A percentile compares a stretch with the other conserved stretches of the same genome.
Evolutionary conservation across 768 basidiomycete species (phyloP).

Genomic region (Calocybe gangraenosa): DNA sequence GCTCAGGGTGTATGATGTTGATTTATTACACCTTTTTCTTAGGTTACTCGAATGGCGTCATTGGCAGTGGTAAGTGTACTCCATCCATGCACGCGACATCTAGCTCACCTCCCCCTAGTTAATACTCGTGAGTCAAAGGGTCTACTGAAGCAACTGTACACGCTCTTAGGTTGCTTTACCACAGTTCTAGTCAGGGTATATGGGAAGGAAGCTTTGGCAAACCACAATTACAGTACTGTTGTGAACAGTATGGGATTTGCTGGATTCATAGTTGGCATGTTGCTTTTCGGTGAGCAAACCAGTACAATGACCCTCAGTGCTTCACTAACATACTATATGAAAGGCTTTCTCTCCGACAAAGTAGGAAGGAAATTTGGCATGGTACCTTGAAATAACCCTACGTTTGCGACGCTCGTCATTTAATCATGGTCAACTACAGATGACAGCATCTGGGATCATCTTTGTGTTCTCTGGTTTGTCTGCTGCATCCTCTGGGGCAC

Average conservation of each 20-base stretch:
- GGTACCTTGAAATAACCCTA: conserved; percentile 36
- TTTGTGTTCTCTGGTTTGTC: conserved; percentile 80
- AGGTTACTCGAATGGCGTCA: conserved; percentile 83
- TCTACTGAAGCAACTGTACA: background rate
- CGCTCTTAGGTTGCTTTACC: background rate
- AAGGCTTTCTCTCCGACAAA: conserved; percentile 74
- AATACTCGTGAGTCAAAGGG: conserved; percentile 50
- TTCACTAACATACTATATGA: background rate
- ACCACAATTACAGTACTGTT: conserved; percentile 56
- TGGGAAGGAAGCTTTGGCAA: conserved; percentile 43
- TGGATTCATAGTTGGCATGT: conserved; percentile 82
- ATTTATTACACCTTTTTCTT: conserved; percentile 1
- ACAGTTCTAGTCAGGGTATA: conserved; percentile 71
- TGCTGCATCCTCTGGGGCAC: conserved; percentile 75
- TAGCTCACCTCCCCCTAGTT: conserved; percentile 34
- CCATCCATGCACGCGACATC: background rate
- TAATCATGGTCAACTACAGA: conserved; percentile 33
- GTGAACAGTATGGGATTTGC: conserved; percentile 73
- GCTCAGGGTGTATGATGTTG: too few relatives aligned
- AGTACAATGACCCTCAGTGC: background rate
- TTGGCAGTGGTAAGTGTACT: conserved; percentile 59
- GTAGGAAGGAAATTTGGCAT: conserved; percentile 84
- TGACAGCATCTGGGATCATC: conserved; percentile 78
- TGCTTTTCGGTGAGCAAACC: conserved; percentile 50
- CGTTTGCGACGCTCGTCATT: background rate